Evolutionary conservation across 441 rosid genomes (phyloP).

Genomic region (Pelargonium fulgidum): DNA sequence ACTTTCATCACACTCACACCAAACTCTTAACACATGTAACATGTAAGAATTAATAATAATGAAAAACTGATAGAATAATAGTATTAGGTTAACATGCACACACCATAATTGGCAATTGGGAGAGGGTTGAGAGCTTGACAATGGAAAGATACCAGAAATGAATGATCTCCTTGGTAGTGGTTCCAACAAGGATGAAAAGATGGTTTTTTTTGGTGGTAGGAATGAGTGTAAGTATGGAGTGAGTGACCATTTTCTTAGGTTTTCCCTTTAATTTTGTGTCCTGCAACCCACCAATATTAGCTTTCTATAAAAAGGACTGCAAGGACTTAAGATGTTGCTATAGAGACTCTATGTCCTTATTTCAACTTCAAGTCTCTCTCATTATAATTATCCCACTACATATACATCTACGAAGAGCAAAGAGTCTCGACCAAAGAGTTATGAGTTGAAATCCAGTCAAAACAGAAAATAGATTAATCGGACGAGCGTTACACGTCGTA

Average conservation of each 20-base stretch:
- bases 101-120: slow-evolving; percentile 2
- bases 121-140: neutral
- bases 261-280: neutral
- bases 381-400: slow-evolving; percentile 6
- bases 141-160: slow-evolving; percentile 8
- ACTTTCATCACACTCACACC: neutral
- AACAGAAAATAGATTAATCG: too few relatives aligned
- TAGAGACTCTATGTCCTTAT: slow-evolving; percentile 5
- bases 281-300: slow-evolving; percentile 6
- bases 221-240: slow-evolving; percentile 10
- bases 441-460: too few relatives aligned
- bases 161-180: neutral
- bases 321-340: neutral
- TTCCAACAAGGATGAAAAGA: neutral
- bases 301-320: slow-evolving; percentile 5
- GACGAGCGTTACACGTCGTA: too few relatives aligned
- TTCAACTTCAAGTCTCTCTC: slow-evolving; percentile 6
- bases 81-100: neutral
- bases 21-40: neutral
- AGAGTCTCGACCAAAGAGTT: too few relatives aligned
- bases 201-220: neutral
- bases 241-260: slow-evolving; percentile 1
- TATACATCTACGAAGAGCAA: too few relatives aligned
- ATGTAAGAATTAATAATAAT: neutral
- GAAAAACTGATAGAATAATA: neutral